Evolutionary conservation across 805 yeast genomes (phyloP).

Genomic region (Candida namnaoensis): DNA sequence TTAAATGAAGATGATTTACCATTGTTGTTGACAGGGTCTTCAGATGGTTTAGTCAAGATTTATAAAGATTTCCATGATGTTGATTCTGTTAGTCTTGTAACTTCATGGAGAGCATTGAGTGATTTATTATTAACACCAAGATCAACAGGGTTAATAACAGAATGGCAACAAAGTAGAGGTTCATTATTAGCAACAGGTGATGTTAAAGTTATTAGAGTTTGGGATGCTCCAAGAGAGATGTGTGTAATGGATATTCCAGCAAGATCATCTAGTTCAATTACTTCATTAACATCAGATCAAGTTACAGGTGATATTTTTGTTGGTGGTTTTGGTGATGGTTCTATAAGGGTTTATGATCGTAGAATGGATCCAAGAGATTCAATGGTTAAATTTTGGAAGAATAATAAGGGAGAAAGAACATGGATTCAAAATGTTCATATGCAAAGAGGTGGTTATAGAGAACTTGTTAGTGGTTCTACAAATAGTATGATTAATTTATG

Average conservation of each 20-base stretch:
- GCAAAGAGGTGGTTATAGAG: constrained; percentile 96
- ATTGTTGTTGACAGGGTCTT: constrained; percentile 75
- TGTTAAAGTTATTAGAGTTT: constrained; percentile 79
- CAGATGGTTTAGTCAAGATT: constrained; percentile 89
- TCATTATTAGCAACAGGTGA: constrained; percentile 89
- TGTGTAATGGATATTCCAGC: constrained; percentile 87
- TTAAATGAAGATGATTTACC: constrained; percentile 92
- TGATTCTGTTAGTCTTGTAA: constrained; percentile 50
- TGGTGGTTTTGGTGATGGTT: constrained; percentile 90
- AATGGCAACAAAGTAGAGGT: constrained; percentile 97
- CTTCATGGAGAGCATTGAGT: constrained; percentile 91
- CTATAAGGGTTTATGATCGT: constrained; percentile 83
- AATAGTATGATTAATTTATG: constrained; percentile 82
- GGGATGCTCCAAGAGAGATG: constrained; percentile 96
- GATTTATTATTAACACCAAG: constrained; percentile 76
- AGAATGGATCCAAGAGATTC: constrained; percentile 79
- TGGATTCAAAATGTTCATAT: constrained; percentile 76
- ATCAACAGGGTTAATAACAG: constrained; percentile 77
- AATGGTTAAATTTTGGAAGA: constrained; percentile 76
- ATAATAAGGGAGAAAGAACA: constrained; percentile 32
- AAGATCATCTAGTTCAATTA: constrained; percentile 80
- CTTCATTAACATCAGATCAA: constrained; percentile 88
- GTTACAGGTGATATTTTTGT: constrained; percentile 86
- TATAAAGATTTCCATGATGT: constrained; percentile 65
- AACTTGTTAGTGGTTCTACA: constrained; percentile 72